Base-by-base conservation (phyloP, 495 filamentous ascomycete genomes). In the Neurospora cerealis region DNA sequence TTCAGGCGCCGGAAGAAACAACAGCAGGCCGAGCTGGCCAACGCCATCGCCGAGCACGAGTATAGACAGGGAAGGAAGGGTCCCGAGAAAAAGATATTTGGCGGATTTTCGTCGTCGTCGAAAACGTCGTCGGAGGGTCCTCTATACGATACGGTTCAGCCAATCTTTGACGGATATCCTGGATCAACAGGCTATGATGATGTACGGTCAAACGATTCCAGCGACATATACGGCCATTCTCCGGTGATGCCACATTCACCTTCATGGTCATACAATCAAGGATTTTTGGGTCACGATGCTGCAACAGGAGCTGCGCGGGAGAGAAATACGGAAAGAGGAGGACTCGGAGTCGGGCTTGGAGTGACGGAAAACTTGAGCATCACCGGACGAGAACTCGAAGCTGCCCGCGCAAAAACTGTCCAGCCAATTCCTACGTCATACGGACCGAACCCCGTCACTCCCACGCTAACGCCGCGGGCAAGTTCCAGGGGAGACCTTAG, bases 131-230 rank as follows among this genome's bases (percentile, higher is more conserved):
- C 77, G 2, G 78, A 81, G 15, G 76, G 77, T 41, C 76, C 78
- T 2, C 73, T 80, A 13, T 78, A 75, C 34, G 79, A 79, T 19
- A 5, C 54, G 19, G 74, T 80, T 24, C 79, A 81, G 37, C 79
- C 79, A 4, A 74, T 81, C 44, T 77, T 74, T 39, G 80, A 81
- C 60, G 80, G 79, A 60, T 80, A 73, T 69, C 80, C 80, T 2
- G 79, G 79, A 32, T 81, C 80, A 5, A 78, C 73, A 73, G 80
- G 80, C n/a, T 81, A 81, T 69, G 80, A 80, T 38, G 80, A 81
- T 48, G 78, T 77, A 9, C 79, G 79, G 28, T 78, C 77, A 28
- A 54, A 77, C 8, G 69, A 74, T 28, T 78, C 77, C 36, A 72
- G 42, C 62, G 54, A 71, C 40, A 6, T 54, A 7, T 70, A 75